Percentiles rank a stretch among this genome's conserved stretches.
Evolutionary conservation across 257 asterid genomes (phyloP).

Genomic region (Nicotiana benthamiana): DNA sequence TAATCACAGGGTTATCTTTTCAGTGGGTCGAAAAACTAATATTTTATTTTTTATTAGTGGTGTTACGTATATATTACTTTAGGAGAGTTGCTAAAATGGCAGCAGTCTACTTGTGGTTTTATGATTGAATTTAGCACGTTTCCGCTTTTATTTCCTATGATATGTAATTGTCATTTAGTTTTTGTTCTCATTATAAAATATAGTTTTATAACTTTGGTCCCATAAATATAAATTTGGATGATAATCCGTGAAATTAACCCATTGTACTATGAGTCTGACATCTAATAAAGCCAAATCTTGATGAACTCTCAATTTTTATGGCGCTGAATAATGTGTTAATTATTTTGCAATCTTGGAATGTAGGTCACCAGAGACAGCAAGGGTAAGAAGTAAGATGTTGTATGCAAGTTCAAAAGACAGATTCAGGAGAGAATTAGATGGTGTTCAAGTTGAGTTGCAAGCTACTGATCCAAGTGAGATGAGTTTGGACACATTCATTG

Average conservation of each 20-base stretch:
- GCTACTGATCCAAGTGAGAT: slow-evolving; percentile 71
- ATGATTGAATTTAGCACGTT: neutral
- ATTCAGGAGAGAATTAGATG: slow-evolving; percentile 60
- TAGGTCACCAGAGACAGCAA: slow-evolving; percentile 64
- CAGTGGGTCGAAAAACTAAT: neutral
- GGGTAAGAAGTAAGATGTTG: slow-evolving; percentile 58
- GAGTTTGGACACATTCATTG: slow-evolving; percentile 54
- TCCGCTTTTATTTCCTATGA: no score
- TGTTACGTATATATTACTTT: neutral
- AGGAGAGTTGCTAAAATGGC: neutral
- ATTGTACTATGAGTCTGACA: neutral
- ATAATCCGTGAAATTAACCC: neutral
- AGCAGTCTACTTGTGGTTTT: neutral
- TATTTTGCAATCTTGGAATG: neutral
- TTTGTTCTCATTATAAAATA: no score
- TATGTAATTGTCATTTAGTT: no score
- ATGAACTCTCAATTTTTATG: neutral
- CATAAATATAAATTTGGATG: neutral
- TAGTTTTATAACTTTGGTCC: neutral
- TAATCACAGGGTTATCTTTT: neutral
- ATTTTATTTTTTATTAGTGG: neutral
- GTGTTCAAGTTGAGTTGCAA: slow-evolving; percentile 60
- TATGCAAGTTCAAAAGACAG: slow-evolving; percentile 32
- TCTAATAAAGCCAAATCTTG: neutral
- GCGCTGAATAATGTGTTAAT: neutral